Evolutionary conservation across 2,329 filamentous ascomycete species (phyloP).

Genomic region (Aspergillus ibericus): DNA sequence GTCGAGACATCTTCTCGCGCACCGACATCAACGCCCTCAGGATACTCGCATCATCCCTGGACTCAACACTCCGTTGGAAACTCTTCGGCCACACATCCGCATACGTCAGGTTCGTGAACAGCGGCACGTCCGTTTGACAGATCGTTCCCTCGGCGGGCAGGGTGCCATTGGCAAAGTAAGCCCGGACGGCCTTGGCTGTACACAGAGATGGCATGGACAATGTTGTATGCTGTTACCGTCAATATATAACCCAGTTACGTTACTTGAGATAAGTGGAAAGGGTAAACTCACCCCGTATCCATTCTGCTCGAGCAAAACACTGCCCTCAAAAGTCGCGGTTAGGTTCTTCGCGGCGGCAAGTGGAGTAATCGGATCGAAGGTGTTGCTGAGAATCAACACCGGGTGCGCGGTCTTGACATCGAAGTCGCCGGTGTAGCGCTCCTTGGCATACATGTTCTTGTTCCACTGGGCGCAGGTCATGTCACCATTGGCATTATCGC

Average conservation of each 20-base stretch:
- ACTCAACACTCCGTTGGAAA: not conserved
- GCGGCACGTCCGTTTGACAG: constrained; percentile 1
- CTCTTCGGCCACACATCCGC: not conserved
- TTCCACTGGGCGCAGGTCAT: constrained; percentile 12
- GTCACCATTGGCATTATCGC: not conserved
- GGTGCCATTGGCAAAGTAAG: constrained; percentile 6
- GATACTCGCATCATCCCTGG: not conserved
- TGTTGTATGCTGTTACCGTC: not conserved
- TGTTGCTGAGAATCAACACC: constrained; percentile 27
- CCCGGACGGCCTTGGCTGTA: not conserved
- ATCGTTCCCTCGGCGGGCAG: constrained; percentile 1
- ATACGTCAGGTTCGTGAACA: not conserved
- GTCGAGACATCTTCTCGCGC: not conserved
- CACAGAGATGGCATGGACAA: constrained; percentile 1
- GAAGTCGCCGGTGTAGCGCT: constrained; percentile 14
- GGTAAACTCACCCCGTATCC: constrained; percentile 17
- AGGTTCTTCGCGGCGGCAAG: constrained; percentile 23
- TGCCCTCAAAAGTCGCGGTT: constrained; percentile 24
- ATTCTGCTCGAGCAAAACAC: constrained; percentile 25
- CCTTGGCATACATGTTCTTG: constrained; percentile 11
- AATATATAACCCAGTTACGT: not conserved
- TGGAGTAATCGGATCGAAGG: constrained; percentile 27
- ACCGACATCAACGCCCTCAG: not conserved
- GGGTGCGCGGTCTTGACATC: constrained; percentile 25
- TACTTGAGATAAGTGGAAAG: not conserved